phyloP scores from a whole-genome alignment of 345 rosid species.

The Citrus maxima region DNA sequence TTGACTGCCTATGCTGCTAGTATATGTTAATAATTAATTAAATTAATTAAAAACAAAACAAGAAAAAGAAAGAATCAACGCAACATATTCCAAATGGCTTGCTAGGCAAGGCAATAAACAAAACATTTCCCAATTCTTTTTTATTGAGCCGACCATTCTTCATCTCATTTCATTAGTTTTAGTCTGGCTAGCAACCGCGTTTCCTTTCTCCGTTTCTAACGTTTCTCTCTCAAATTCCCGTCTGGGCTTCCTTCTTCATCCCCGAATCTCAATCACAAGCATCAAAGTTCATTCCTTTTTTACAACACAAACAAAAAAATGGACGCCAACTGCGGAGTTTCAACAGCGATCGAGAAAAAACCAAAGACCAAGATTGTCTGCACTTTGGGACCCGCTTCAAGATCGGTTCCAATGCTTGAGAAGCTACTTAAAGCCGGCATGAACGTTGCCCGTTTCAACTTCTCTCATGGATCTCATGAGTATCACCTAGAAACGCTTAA shows the following conservation, averaged over 20 bases:
- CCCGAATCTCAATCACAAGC: not conserved
- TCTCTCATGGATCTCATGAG: constrained; percentile 94
- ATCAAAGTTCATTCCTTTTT: not conserved
- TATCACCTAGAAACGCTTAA: constrained; percentile 95
- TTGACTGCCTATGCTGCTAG: too few species aligned
- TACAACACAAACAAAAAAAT: not conserved
- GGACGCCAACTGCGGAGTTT: not conserved
- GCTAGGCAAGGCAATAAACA: not conserved
- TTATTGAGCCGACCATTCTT: not conserved
- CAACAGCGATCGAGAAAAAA: constrained; percentile 39
- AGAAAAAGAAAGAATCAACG: not conserved
- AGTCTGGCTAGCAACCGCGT: not conserved
- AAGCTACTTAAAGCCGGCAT: constrained; percentile 87
- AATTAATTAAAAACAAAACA: not conserved
- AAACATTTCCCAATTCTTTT: not conserved
- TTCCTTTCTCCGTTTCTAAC: not conserved
- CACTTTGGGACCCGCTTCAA: constrained; percentile 87
- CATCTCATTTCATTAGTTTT: not conserved
- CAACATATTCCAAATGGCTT: not conserved
- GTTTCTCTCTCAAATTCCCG: not conserved
- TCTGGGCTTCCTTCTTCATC: not conserved
- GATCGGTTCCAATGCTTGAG: constrained; percentile 79
- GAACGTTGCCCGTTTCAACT: constrained; percentile 98
- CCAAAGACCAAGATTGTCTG: constrained; percentile 96
- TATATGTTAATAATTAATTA: too few species aligned